Base-by-base conservation (phyloP, 208 protist species). In the Trypanosomatidae sp. region DNA sequence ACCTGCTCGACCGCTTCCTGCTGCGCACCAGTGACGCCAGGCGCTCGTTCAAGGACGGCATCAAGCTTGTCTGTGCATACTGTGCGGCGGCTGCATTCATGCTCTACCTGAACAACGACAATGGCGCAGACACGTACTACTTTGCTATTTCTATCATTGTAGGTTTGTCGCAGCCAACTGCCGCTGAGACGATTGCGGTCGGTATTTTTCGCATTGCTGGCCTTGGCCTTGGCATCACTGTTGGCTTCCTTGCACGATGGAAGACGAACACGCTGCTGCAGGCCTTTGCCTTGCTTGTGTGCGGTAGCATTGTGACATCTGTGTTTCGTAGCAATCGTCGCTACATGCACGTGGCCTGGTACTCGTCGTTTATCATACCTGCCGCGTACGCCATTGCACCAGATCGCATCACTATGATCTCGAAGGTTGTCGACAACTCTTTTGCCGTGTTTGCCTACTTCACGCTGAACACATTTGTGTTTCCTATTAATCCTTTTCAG, bases 111-210 rank as follows among this genome's bases (percentile, higher is more conserved):
- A 71, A 73, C 52, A 11, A 1, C 13, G 61, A 62, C 7, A 48
- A 68, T 40, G 42, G 30, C 21, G 41, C 16, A 1, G 59, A 66
- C 45, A 64, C 54, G 6, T 77, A 71, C 49, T 77, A 60, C 55
- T 74, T 77, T 48, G 73, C 66, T 15, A 77, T 77, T 60, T 58
- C 64, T 2, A 77, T 83, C 44, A 69, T 83, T 21, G 48, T 74
- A 13, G 67, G 67, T 35, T 61, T 83, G 33, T 59, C 66, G 18
- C 49, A 71, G 28, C 73, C 64, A 22, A 77, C 73, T 4, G 58
- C 54, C 4, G 49, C 64, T 15, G 64, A 83, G 51, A 64, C 68
- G 6, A 54, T 83, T 24, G 53, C 69, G 37, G 52, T 60, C 0
- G 73, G 68, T 33, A 56, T 74, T n/a, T 63, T 73, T 43, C 73